Evolutionary conservation across 2,329 filamentous ascomycete genomes (phyloP).

Genomic region (Lachnellula hyalina): DNA sequence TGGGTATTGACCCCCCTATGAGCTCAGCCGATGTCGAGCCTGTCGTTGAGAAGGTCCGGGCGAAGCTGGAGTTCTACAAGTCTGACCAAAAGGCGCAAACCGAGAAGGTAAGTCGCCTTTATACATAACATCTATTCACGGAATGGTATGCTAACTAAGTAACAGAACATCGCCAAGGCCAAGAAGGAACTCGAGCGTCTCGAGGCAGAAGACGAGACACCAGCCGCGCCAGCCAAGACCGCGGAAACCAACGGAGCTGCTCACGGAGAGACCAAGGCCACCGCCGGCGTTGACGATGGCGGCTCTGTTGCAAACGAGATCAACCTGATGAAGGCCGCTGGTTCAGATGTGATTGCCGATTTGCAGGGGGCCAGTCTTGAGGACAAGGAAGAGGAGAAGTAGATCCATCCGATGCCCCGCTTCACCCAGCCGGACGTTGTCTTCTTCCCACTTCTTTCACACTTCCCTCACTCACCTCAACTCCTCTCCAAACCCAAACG

Average conservation of each 20-base stretch:
- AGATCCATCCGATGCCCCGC: background rate
- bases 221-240: constrained; percentile 39
- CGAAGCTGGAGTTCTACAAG: constrained; percentile 90
- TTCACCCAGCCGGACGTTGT: background rate
- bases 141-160: constrained; percentile 18
- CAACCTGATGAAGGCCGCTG: constrained; percentile 43
- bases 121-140: background rate
- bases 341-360: constrained; percentile 52
- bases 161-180: constrained; percentile 92
- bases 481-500: too few relatives aligned
- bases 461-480: background rate
- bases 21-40: constrained; percentile 74
- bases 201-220: constrained; percentile 58
- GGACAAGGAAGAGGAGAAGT: constrained; percentile 37
- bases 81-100: constrained; percentile 84
- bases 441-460: background rate
- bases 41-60: constrained; percentile 82
- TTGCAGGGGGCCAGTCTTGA: constrained; percentile 57
- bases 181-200: constrained; percentile 91
- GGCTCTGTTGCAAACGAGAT: constrained; percentile 26
- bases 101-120: constrained; percentile 64
- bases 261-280: constrained; percentile 46
- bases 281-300: constrained; percentile 26
- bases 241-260: constrained; percentile 42
- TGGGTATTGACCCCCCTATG: constrained; percentile 85